Percentiles rank a stretch among this genome's conserved stretches.
phyloP scores from a whole-genome alignment of 495 filamentous ascomycete genomes.

The Trichoderma gamsii region DNA sequence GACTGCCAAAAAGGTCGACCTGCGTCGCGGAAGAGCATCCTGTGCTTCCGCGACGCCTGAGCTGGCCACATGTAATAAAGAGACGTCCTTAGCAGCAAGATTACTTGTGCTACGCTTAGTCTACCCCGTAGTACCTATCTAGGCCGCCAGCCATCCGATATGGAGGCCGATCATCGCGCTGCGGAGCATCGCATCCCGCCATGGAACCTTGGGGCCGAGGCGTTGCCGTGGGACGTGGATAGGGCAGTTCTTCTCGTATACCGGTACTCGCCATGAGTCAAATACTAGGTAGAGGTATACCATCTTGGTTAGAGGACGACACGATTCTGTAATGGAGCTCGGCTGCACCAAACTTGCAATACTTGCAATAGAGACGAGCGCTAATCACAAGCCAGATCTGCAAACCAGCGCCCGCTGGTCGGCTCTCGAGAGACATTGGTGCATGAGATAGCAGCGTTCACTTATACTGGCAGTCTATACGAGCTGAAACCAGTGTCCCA shows the following conservation, averaged over 20 bases:
- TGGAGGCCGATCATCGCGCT: slow-evolving; percentile 9
- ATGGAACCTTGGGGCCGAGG: background rate
- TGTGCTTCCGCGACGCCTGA: slow-evolving; percentile 3
- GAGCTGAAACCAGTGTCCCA: background rate
- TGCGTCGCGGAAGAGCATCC: slow-evolving; percentile 4
- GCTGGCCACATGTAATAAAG: background rate
- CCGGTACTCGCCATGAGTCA: too few relatives aligned
- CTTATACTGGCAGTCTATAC: background rate
- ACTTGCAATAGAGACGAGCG: background rate
- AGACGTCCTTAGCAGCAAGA: background rate
- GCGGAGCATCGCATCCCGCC: slow-evolving; percentile 5
- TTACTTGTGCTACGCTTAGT: background rate
- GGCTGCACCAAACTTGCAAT: background rate
- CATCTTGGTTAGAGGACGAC: background rate
- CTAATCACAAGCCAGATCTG: background rate
- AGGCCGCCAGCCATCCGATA: background rate
- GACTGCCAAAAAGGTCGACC: slow-evolving; percentile 6
- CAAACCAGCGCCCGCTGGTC: background rate
- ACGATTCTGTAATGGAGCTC: background rate
- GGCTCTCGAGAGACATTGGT: background rate
- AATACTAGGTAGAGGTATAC: background rate
- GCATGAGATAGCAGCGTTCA: background rate
- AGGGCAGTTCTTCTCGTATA: too few relatives aligned
- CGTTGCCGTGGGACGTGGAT: background rate
- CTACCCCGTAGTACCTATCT: slow-evolving; percentile 4